These are phyloP conservation scores for Obba rivulosa DNA, from an alignment of 768 basidiomycete species.

Conservation along the genomic window DNA sequence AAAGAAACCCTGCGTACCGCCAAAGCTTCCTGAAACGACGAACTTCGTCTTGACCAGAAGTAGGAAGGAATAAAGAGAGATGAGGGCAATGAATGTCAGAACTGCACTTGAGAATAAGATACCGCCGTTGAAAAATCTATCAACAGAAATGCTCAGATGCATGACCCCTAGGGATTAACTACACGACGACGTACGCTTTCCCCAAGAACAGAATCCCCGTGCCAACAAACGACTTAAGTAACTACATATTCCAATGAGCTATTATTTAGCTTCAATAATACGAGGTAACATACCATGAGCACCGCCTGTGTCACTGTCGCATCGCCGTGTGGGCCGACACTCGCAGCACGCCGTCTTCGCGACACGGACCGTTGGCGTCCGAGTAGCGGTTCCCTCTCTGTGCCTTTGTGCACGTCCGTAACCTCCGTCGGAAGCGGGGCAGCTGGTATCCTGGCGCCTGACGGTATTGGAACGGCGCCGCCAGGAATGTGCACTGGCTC, in stretches of 20 bases:
- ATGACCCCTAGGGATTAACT: background rate
- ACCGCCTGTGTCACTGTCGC: slow-evolving; percentile 90
- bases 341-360: slow-evolving; percentile 45
- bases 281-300: slow-evolving; percentile 63
- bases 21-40: slow-evolving; percentile 88
- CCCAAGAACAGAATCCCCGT: slow-evolving; percentile 95
- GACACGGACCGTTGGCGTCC: slow-evolving; percentile 41
- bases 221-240: slow-evolving; percentile 91
- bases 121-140: slow-evolving; percentile 92
- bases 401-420: slow-evolving; percentile 16
- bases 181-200: slow-evolving; percentile 61
- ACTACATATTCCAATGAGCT: slow-evolving; percentile 33
- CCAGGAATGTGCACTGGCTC: slow-evolving; percentile 7
- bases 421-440: slow-evolving; percentile 4
- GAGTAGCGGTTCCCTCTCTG: slow-evolving; percentile 58
- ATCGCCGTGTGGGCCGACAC: slow-evolving; percentile 68
- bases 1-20: too few relatives aligned
- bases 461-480: background rate
- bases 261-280: background rate
- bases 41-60: slow-evolving; percentile 85
- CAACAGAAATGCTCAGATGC: background rate
- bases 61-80: slow-evolving; percentile 92
- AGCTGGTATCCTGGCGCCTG: background rate
- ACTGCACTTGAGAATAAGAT: slow-evolving; percentile 81
- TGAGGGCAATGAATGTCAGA: slow-evolving; percentile 73